Evolutionary conservation across 108 stramenopile genomes (phyloP).

Genomic region (Conticribra guillardii): DNA sequence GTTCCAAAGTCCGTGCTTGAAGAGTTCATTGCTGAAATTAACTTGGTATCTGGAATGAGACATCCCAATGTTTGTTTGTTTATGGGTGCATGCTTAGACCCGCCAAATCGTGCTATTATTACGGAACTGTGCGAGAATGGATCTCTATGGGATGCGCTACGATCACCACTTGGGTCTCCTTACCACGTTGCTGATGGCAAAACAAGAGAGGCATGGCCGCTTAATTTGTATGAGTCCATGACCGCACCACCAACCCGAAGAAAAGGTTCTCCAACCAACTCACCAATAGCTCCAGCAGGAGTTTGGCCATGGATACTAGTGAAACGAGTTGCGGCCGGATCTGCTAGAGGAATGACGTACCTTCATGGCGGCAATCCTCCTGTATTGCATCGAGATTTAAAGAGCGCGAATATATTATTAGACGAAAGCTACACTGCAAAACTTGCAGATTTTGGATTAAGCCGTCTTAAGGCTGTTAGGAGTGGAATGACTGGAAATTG

Average conservation of each 20-base stretch:
- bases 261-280: too few species aligned
- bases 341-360: conserved; percentile 94
- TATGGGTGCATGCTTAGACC: conserved; percentile 92
- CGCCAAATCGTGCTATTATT: conserved; percentile 88
- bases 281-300: conserved; percentile 68
- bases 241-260: conserved; percentile 50
- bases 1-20: conserved; percentile 79
- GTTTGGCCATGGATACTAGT: conserved; percentile 83
- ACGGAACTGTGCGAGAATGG: conserved; percentile 90
- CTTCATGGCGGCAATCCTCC: conserved; percentile 89
- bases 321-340: conserved; percentile 74
- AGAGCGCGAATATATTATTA: conserved; percentile 89
- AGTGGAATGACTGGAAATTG: conserved; percentile 91
- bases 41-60: conserved; percentile 84
- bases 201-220: conserved; percentile 63
- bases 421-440: conserved; percentile 90
- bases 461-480: conserved; percentile 82
- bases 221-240: conserved; percentile 54
- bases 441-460: conserved; percentile 95
- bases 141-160: conserved; percentile 84
- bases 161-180: conserved; percentile 68
- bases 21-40: conserved; percentile 90
- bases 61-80: conserved; percentile 95
- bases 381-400: conserved; percentile 94
- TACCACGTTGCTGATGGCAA: conserved; percentile 70